Evolutionary conservation across 2,329 filamentous ascomycete species (phyloP).

Genomic region (Epichloe scottii): DNA sequence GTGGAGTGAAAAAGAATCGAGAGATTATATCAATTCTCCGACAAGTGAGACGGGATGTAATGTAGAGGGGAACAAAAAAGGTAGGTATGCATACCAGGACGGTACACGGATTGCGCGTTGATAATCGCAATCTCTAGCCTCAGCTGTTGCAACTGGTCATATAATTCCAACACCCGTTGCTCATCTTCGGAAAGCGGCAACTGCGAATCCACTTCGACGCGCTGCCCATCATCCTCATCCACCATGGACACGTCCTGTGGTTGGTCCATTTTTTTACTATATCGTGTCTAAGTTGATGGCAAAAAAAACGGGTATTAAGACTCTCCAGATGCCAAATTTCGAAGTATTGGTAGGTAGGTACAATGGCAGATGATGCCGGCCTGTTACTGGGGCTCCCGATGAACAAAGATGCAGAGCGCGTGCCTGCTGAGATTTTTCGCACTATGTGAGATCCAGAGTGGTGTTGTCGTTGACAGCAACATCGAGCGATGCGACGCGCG

Average conservation of each 20-base stretch:
- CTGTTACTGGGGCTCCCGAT: not conserved
- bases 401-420: not conserved
- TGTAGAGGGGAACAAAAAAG: no score
- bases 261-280: not conserved
- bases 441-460: not conserved
- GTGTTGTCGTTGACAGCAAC: not conserved
- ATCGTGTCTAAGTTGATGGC: not conserved
- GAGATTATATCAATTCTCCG: not conserved
- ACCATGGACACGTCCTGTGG: conserved; percentile 16
- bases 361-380: not conserved
- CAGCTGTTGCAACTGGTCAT: conserved; percentile 59
- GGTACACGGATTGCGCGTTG: conserved; percentile 30
- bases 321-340: no score
- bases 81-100: conserved; percentile 18
- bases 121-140: conserved; percentile 61
- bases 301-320: no score
- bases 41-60: not conserved
- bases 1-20: not conserved
- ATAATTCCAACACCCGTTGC: conserved; percentile 51
- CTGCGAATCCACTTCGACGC: conserved; percentile 21
- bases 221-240: conserved; percentile 6
- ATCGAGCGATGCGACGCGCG: not conserved
- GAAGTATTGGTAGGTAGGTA: no score
- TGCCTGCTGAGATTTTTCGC: not conserved
- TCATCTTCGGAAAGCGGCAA: conserved; percentile 55